Conservation (phyloP, 192 early-diverging fungal genomes). For the Chytriomyces sp. region DNA sequence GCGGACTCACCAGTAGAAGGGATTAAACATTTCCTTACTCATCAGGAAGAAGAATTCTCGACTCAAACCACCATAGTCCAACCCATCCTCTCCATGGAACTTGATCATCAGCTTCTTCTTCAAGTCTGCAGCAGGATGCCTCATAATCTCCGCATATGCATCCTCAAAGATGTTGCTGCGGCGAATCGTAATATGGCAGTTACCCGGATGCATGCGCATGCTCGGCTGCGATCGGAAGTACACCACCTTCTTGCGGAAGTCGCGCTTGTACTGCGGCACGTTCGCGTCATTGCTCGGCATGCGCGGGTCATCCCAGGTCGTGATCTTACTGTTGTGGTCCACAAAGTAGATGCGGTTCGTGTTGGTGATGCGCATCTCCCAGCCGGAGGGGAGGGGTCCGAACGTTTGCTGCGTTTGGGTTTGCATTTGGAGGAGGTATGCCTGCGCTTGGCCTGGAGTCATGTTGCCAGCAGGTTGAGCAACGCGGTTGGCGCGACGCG, state of each 20-base stretch:
- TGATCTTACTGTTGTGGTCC: slow-evolving; percentile 97
- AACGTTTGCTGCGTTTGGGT: slow-evolving; percentile 74
- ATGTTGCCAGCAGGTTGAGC: slow-evolving; percentile 51
- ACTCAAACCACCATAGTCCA: slow-evolving; percentile 97
- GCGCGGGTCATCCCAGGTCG: slow-evolving; percentile 92
- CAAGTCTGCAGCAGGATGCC: slow-evolving; percentile 82
- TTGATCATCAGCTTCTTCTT: slow-evolving; percentile 98
- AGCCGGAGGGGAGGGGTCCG: slow-evolving; percentile 92
- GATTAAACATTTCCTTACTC: slow-evolving; percentile 99
- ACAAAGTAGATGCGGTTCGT: slow-evolving; percentile 97
- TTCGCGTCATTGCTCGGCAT: slow-evolving; percentile 65
- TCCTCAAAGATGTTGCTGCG: slow-evolving; percentile 93
- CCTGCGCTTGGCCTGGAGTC: slow-evolving; percentile 51
- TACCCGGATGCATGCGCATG: slow-evolving; percentile 80
- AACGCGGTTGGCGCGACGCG: slow-evolving; percentile 56
- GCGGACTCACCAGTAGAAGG: slow-evolving; percentile 56
- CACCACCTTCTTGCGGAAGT: slow-evolving; percentile 95
- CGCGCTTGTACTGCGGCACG: slow-evolving; percentile 98
- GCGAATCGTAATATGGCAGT: slow-evolving; percentile 91
- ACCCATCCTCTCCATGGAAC: slow-evolving; percentile 97
- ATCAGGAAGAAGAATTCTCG: slow-evolving; percentile 98
- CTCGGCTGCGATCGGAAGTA: slow-evolving; percentile 94
- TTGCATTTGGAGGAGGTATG: slow-evolving; percentile 57
- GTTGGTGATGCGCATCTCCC: slow-evolving; percentile 97
- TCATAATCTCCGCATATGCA: slow-evolving; percentile 94